phyloP scores from a whole-genome alignment of 2,329 filamentous ascomycete genomes.

The Penicillium palitans region DNA sequence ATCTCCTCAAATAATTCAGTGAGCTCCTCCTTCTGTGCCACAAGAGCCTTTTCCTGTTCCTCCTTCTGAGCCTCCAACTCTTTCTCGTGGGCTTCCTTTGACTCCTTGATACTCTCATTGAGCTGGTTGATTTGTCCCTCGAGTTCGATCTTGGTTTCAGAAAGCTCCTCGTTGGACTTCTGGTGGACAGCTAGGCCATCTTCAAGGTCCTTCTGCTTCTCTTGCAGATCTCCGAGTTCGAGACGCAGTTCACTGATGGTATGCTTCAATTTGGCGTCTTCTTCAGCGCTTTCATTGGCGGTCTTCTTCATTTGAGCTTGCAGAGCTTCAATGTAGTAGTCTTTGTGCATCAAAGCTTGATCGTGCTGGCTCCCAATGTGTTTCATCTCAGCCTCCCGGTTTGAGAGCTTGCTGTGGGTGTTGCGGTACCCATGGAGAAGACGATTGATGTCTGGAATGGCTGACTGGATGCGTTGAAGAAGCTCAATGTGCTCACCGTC shows the following conservation, averaged over 20 bases:
- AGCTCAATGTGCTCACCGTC: slow-evolving; percentile 42
- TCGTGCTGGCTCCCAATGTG: slow-evolving; percentile 52
- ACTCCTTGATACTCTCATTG: slow-evolving; percentile 41
- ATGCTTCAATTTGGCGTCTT: slow-evolving; percentile 46
- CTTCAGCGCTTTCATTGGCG: slow-evolving; percentile 52
- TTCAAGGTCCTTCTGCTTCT: slow-evolving; percentile 54
- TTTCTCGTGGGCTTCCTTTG: slow-evolving; percentile 48
- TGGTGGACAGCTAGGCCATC: slow-evolving; percentile 48
- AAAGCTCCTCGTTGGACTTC: slow-evolving; percentile 48
- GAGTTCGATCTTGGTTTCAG: slow-evolving; percentile 46
- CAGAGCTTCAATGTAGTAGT: slow-evolving; percentile 54
- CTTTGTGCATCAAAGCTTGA: slow-evolving; percentile 53
- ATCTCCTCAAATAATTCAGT: slow-evolving; percentile 52
- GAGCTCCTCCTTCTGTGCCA: slow-evolving; percentile 47
- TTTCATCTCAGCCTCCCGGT: slow-evolving; percentile 52
- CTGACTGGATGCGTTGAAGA: slow-evolving; percentile 47
- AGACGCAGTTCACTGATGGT: slow-evolving; percentile 51
- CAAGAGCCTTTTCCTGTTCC: slow-evolving; percentile 37
- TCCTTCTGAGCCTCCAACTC: slow-evolving; percentile 36
- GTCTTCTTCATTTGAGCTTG: slow-evolving; percentile 53
- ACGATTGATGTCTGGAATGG: slow-evolving; percentile 49
- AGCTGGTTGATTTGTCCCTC: slow-evolving; percentile 43
- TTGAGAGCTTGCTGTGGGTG: slow-evolving; percentile 51
- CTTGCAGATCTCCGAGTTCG: slow-evolving; percentile 52
- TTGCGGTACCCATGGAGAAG: slow-evolving; percentile 51